Evolutionary conservation across 352 stramenopile species (phyloP).

Genomic region (Globisporangium okanoganense): DNA sequence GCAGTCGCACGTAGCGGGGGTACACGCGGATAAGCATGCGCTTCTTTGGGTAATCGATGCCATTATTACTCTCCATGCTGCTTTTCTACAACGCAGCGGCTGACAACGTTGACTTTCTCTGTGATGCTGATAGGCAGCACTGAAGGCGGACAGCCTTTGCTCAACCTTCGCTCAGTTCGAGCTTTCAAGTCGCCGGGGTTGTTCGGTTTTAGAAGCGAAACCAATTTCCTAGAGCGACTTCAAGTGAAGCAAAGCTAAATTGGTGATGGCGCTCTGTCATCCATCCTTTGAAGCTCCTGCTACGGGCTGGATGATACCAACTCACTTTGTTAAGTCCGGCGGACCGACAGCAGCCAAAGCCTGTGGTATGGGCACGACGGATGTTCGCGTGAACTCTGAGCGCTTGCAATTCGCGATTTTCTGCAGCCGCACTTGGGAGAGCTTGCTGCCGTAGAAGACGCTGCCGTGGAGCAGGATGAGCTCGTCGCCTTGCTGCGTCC

Average conservation of each 20-base stretch:
- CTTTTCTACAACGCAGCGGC: not conserved
- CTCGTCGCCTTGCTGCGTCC: not conserved
- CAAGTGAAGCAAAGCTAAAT: not conserved
- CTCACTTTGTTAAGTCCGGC: constrained; percentile 2
- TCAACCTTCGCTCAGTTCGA: not conserved
- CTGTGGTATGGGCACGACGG: not conserved
- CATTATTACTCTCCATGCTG: not conserved
- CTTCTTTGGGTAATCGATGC: constrained; percentile 25
- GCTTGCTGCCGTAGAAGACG: constrained; percentile 4
- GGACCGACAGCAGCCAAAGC: not conserved
- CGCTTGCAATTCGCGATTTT: not conserved
- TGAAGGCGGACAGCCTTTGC: not conserved
- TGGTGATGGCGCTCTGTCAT: not conserved
- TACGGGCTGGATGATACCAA: not conserved
- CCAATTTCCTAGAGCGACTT: not conserved
- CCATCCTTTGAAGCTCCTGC: not conserved
- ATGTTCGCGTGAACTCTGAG: not conserved
- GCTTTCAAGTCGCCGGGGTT: not conserved
- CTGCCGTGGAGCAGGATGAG: constrained; percentile 2
- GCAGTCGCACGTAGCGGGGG: constrained; percentile 56
- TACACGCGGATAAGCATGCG: constrained; percentile 47
- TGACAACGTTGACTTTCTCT: not conserved
- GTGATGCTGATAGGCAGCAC: not conserved
- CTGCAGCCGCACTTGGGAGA: not conserved
- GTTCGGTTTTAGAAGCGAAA: not conserved